These are phyloP conservation scores for Euphorbia peplus DNA, from an alignment of 345 rosid genomes.

Conservation along the genomic window DNA sequence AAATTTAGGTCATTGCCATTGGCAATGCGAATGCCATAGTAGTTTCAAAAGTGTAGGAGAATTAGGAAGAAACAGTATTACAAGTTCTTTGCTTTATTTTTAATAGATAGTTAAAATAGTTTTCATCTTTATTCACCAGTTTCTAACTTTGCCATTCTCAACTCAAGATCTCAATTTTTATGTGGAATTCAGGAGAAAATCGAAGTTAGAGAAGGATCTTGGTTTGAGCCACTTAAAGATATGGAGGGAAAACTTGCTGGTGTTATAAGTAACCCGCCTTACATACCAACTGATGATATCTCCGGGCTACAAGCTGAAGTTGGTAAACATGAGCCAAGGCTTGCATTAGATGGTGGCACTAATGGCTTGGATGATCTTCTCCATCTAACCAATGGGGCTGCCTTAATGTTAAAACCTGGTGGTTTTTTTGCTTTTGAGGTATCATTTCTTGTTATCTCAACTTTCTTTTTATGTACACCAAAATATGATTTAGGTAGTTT, in stretches of 20 bases:
- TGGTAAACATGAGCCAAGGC: slow-evolving; percentile 79
- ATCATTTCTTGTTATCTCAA: not conserved
- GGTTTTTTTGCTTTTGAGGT: slow-evolving; percentile 93
- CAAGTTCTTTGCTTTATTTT: not conserved
- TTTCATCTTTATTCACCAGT: not conserved
- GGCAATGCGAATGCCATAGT: too few species aligned
- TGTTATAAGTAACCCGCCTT: slow-evolving; percentile 85
- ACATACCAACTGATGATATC: slow-evolving; percentile 68
- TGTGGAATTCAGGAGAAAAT: slow-evolving; percentile 39
- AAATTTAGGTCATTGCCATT: too few species aligned
- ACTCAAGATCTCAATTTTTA: not conserved
- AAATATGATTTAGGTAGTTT: not conserved
- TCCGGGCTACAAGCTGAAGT: slow-evolving; percentile 82
- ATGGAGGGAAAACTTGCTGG: slow-evolving; percentile 69
- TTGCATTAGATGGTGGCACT: slow-evolving; percentile 83
- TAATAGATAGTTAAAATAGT: too few species aligned
- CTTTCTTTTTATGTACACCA: not conserved
- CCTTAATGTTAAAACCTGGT: slow-evolving; percentile 64
- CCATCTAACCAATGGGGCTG: slow-evolving; percentile 61
- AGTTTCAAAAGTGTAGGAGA: not conserved
- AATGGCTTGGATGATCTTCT: slow-evolving; percentile 70
- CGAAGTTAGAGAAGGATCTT: slow-evolving; percentile 73
- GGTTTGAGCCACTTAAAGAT: slow-evolving; percentile 74
- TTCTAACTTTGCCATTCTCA: slow-evolving; percentile 8
- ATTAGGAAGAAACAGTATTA: not conserved